These are phyloP conservation scores for Aspergillus thermomutatus DNA, from an alignment of 2,329 filamentous ascomycete species.

Conservation along the genomic window DNA sequence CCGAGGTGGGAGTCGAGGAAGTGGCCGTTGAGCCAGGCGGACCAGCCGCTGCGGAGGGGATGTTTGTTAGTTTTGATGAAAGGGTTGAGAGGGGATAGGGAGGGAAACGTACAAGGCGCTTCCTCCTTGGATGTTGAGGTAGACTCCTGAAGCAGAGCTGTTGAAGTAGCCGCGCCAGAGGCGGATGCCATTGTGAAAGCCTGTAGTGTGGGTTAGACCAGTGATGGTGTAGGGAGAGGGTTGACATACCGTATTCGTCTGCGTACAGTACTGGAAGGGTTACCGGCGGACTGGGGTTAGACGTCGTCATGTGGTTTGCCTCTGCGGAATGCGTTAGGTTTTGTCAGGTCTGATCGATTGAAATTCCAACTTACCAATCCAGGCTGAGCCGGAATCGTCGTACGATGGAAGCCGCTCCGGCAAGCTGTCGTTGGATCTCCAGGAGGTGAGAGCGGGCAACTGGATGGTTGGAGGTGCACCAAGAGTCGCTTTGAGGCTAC, in stretches of 20 bases:
- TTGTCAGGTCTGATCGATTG: neutral
- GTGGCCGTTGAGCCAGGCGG: conserved; percentile 55
- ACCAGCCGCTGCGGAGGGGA: conserved; percentile 46
- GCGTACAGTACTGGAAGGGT: conserved; percentile 47
- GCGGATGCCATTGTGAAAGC: conserved; percentile 44
- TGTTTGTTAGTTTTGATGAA: neutral
- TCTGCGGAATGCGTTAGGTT: conserved; percentile 16
- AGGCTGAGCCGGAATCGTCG: conserved; percentile 40
- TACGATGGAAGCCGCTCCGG: conserved; percentile 41
- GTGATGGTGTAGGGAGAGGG: neutral
- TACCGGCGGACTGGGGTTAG: conserved; percentile 40
- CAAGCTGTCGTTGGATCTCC: conserved; percentile 44
- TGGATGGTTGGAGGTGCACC: conserved; percentile 23
- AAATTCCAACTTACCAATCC: conserved; percentile 28
- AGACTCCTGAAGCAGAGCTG: conserved; percentile 32
- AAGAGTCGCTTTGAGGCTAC: conserved; percentile 38
- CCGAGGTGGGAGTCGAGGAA: conserved; percentile 57
- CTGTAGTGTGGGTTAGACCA: conserved; percentile 8
- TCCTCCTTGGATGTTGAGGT: conserved; percentile 53
- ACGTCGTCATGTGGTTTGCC: conserved; percentile 41
- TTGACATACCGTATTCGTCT: conserved; percentile 40
- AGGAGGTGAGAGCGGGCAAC: conserved; percentile 32
- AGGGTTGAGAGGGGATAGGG: neutral
- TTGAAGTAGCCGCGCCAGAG: conserved; percentile 47
- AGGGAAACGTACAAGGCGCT: conserved; percentile 41